Conservation (phyloP, 1,284 basidiomycete genomes). For the Puccinia hordei region DNA sequence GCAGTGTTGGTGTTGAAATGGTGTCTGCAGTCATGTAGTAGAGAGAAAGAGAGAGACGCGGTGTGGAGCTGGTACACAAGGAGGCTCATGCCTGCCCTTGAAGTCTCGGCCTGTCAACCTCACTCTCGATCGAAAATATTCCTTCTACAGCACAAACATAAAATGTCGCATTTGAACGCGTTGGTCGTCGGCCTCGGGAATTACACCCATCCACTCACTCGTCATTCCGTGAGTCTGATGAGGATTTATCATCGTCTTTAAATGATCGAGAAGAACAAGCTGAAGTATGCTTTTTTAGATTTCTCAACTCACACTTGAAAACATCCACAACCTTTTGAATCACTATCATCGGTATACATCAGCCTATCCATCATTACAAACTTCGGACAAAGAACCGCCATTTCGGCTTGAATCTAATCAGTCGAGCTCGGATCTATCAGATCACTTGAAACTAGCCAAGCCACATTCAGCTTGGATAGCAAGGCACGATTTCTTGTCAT, state of each 20-base stretch:
- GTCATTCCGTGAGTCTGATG: constrained; percentile 29
- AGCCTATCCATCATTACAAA: neutral
- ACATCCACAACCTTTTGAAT: constrained; percentile 26
- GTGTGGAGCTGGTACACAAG: too few species aligned
- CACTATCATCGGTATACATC: neutral
- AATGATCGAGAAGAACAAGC: neutral
- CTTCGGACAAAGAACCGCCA: neutral
- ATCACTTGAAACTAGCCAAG: constrained; percentile 22
- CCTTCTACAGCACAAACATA: neutral
- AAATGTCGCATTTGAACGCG: neutral
- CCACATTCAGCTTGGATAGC: constrained; percentile 24
- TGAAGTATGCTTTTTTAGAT: constrained; percentile 15
- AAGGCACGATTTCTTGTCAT: neutral
- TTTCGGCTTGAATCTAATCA: neutral
- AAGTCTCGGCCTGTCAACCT: too few species aligned
- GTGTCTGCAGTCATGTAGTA: too few species aligned
- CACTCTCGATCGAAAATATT: too few species aligned
- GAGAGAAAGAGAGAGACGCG: too few species aligned
- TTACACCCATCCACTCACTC: constrained; percentile 33
- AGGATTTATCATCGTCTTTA: neutral
- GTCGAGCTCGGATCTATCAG: neutral
- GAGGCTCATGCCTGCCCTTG: too few species aligned
- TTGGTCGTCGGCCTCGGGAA: constrained; percentile 37
- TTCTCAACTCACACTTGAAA: constrained; percentile 32
- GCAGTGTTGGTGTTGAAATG: too few species aligned